Evolutionary conservation across 2,329 filamentous ascomycete species (phyloP).

Genomic region (Venturia effusa): DNA sequence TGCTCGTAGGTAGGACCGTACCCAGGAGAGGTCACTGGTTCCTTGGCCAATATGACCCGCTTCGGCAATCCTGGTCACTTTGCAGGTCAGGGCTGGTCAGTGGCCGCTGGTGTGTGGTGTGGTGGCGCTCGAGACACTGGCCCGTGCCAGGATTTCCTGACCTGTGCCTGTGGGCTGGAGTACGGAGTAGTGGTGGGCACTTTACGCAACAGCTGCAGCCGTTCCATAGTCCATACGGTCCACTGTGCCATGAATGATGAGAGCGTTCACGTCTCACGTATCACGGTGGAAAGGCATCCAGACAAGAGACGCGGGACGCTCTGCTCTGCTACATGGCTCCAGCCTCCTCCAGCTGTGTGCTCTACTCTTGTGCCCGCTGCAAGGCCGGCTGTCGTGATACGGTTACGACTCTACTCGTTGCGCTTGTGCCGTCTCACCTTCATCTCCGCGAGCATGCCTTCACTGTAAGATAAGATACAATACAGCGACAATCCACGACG

Average conservation of each 20-base stretch:
- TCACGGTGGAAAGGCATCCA: not conserved
- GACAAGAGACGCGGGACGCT: not conserved
- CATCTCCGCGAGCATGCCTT: not conserved
- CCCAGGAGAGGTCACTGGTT: too few species aligned
- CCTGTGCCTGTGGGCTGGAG: not conserved
- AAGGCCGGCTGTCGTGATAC: not conserved
- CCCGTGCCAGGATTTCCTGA: not conserved
- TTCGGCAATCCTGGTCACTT: not conserved
- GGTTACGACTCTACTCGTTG: not conserved
- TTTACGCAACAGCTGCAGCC: not conserved
- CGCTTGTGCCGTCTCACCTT: not conserved
- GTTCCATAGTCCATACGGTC: not conserved
- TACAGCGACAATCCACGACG: not conserved
- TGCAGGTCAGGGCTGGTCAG: not conserved
- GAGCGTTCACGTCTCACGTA: not conserved
- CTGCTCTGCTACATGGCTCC: not conserved
- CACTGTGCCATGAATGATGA: not conserved
- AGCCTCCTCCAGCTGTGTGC: not conserved
- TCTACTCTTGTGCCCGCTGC: not conserved
- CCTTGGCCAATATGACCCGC: conserved; percentile 4
- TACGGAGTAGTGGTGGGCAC: too few species aligned
- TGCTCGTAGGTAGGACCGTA: too few species aligned
- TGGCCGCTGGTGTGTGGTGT: not conserved
- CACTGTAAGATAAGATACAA: too few species aligned
- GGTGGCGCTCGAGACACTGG: not conserved